Base-by-base conservation (phyloP, 331 rosid species). In the Acacia pycnantha region DNA sequence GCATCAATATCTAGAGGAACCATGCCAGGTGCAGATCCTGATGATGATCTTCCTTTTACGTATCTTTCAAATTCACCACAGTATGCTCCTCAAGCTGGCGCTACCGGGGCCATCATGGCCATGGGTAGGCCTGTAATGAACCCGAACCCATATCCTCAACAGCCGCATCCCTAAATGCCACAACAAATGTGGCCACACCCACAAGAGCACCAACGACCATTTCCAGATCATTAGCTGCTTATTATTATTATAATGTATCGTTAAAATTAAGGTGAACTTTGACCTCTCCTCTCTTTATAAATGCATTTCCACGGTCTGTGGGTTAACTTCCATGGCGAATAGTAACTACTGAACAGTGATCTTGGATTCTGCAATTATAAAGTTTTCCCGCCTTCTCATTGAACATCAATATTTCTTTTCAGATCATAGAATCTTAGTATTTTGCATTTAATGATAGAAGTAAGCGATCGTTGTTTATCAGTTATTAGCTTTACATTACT, bases 131-230 rank as follows among this genome's bases (percentile, higher is more conserved):
- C 94, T 54, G 74, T 91, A 86, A 87, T 89, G 88, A 97, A 92
- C 82, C 94, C 92, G 0, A 56, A 75, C 54, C 61, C 90, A 62
- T 92, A 90, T 84, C 89, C 86, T 35, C 91, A 89, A 56, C 96
- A 87, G 82, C 47, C 91, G 77, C 87, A 89, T 87, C 85, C 90
- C 43, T 90, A 88, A 86, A 91, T 90, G 93, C 86, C 84, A 53
- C 94, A 87, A 51, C 97, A 89, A 70, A 79, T 91, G 92, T 91
- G 97, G 97, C 91, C 87, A 74, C 97, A 87, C 66, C 84, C 82
- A 31, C 87, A 89, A 3, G 96, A 90, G 21, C 94, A 93, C 73
- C 90, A 79, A 70, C 97, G 82, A 72, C 82, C 96, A 1, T 77
- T 93, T 68, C 79, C 96, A 8, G 97, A 93, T 84, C 90, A 86